Evolutionary conservation across 1,139 yeast genomes (phyloP), one percentile per base, ranked within the genome.

Genomic region (Saccharomyces uvarum): DNA sequence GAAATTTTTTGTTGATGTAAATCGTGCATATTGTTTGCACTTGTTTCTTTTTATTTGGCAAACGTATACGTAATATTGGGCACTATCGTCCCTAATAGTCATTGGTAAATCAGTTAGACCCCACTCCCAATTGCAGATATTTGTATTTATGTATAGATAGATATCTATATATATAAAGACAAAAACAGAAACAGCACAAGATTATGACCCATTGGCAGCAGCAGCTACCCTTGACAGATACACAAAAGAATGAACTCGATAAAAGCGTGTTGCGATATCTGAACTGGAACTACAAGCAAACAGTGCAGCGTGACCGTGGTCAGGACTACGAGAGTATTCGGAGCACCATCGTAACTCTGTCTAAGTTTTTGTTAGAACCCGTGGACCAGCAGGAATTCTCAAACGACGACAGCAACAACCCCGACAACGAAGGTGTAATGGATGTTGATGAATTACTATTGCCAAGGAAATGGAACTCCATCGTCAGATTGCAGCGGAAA

Each of bases 401-500:
- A 24, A 24, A 24, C 44, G 9, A 16, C 44, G 19, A 16, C 11
- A 9, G 3, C 44, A 4, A 38, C 16, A 21, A 38, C 13, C 19
- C 13, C 24, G 5, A 16, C 24, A 38, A 9, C 24, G 44, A 16
- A 38, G 19, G 24, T 6, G 33, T 64, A 1, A 46, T 50, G 7
- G 63, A 66, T n/a, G 69, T 64, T 41, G 60, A 61, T 33, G 27
- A 11, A 28, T 11, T 57, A 29, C 24, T 86, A 52, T 74, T 91
- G 48, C 95, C 88, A 62, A 87, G 85, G 71, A 91, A 90, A 72
- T 91, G 98, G 98, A 78, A 87, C 0, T 85, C 96, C 0, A 95
- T 91, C 4, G 76, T 88, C 38, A 75, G 96, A 53, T 75, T 91
- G 47, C 97, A 91, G 70, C 80, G 84, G 59, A 80, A 82, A 63